Conservation (phyloP, 305 asterid genomes). For the Solanum aculeatissimum region DNA sequence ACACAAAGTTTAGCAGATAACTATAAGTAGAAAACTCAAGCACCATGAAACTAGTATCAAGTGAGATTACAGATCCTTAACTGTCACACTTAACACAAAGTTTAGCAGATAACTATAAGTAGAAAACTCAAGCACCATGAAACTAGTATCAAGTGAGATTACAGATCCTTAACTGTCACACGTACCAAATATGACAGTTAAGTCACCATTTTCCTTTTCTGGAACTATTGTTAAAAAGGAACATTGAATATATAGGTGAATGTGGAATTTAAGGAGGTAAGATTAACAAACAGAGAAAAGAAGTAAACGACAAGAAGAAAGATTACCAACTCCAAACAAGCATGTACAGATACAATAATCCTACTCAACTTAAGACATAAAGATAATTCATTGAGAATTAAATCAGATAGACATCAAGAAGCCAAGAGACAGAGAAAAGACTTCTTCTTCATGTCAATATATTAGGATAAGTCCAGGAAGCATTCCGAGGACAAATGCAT, state of each 20-base stretch:
- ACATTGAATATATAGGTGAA: not conserved
- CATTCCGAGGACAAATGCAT: constrained; percentile 15
- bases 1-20: not conserved
- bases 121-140: not conserved
- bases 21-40: not conserved
- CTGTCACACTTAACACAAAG: not conserved
- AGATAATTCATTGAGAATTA: not conserved
- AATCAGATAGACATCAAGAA: not conserved
- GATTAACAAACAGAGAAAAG: not conserved
- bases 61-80: not conserved
- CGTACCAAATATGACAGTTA: not conserved
- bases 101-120: not conserved
- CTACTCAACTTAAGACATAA: not conserved
- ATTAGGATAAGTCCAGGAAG: constrained; percentile 19
- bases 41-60: not conserved
- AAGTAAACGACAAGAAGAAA: not conserved
- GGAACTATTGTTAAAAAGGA: not conserved
- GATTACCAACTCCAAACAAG: not conserved
- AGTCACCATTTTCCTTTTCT: not conserved
- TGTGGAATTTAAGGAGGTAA: not conserved
- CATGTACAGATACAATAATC: not conserved
- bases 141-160: not conserved
- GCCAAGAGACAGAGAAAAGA: not conserved
- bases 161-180: not conserved
- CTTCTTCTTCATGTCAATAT: constrained; percentile 16